Base-by-base conservation (phyloP, 495 filamentous ascomycete species). In the Pyronema domesticum region DNA sequence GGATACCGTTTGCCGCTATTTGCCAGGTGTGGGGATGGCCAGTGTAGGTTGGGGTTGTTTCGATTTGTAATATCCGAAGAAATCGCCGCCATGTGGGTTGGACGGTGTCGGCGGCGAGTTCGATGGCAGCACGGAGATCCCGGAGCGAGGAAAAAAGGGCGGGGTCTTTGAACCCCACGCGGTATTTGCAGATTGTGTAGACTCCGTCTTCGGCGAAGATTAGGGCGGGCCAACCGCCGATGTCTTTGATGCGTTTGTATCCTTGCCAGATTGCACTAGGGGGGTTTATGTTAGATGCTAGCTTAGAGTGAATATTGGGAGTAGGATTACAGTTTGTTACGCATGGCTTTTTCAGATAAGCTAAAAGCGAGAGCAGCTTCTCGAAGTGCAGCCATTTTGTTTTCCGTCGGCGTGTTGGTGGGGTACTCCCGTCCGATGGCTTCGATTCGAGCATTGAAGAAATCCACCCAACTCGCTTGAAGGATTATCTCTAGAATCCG, bases 131-230 rank as follows among this genome's bases (percentile, higher is more conserved):
- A 6, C 57, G 52, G 6, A 68, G 52, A 15, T 46, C 51, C 11
- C 53, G 54, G 9, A 69, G 59, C 0, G 50, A 59, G 7, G 56
- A 42, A 48, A 69, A 62, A n/a, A 62, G 61, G 8, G 61, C 60
- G 0, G 56, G 54, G 11, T 61, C 58, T 30, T 30, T 30, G 40
- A 66, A 67, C 3, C 61, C 57, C 1, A 62, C 55, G 37, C 67
- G 58, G 50, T 69, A 69, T 47, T 69, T 69, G 62, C 62, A 68
- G 56, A 69, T 65, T 6, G 61, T 63, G 56, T 68, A 69, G 3
- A 69, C 56, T 13, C 67, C 67, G 36, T 56, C 60, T 9, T 64
- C 66, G 15, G 67, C 67, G 53, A 69, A 69, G 1, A 69, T 62
- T n/a, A 68, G 55, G 10, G 66, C 55, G 8, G 56, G 61, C 66